Evolutionary conservation across 2,329 filamentous ascomycete genomes (phyloP).

Genomic region (Mycosphaerella arachidis): DNA sequence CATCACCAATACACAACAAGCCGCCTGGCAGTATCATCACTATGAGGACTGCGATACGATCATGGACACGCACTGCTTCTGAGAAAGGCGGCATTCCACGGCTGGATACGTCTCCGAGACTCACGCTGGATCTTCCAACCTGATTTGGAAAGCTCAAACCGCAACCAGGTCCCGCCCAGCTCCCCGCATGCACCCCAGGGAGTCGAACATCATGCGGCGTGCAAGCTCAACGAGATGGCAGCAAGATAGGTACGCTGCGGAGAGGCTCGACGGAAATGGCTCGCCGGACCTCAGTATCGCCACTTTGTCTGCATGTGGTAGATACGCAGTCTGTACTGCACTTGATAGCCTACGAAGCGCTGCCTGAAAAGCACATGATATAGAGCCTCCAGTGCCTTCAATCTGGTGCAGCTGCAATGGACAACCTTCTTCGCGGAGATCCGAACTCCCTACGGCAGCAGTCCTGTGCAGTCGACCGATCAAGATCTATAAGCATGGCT

Average conservation of each 20-base stretch:
- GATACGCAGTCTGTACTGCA: background rate
- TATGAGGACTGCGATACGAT: background rate
- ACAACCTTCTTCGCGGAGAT: background rate
- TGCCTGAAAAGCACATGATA: background rate
- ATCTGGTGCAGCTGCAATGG: background rate
- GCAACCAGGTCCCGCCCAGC: background rate
- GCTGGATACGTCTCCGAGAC: background rate
- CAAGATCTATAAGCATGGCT: conserved; percentile 27
- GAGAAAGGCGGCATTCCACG: background rate
- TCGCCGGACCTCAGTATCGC: background rate
- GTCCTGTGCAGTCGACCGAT: background rate
- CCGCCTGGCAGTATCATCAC: background rate
- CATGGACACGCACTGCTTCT: background rate
- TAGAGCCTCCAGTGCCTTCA: background rate
- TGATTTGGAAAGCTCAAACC: background rate
- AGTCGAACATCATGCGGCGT: background rate
- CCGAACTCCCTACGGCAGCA: background rate
- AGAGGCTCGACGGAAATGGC: background rate
- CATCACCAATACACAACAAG: background rate
- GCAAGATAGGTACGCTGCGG: background rate
- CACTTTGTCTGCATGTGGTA: background rate
- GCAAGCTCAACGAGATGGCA: background rate
- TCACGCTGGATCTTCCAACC: background rate
- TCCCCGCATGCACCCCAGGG: background rate
- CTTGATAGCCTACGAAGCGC: no score